Evolutionary conservation across 1,139 yeast genomes (phyloP), one percentile per base, ranked within the genome.

Genomic region (Kodamaea arcana): DNA sequence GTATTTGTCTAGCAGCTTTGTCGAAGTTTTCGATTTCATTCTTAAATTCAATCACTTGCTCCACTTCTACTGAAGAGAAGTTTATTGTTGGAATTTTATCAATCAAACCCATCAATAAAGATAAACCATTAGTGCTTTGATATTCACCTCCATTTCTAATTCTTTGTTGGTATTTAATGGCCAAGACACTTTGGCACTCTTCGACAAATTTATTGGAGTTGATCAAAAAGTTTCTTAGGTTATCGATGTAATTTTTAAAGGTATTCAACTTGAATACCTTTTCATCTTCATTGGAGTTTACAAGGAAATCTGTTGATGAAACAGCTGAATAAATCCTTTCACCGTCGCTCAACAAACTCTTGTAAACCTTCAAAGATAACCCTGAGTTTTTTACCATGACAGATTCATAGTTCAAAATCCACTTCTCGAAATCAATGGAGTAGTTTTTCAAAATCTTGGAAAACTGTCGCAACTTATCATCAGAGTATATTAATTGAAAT

Each of bases 41-140:
- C 15, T 72, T 71, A 34, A 80, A 68, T 41, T 75, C 82, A 9
- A 70, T 43, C 7, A 83, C 56, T 45, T 74, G 80, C n/a, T 74
- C 80, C 39, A 78, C 66, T 50, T 83, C 92, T 1, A 77, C 68
- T 24, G 78, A 62, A 3, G 68, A 55, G 38, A 83, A 75, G 16
- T 74, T 70, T 34, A 81, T 50, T 0, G 53, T 47, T 1, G 79
- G 74, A 6, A 81, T 72, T 32, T 65, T 65, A 9, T 62, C 65
- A 6, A 81, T 52, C 16, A 83, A 48, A 3, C 52, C 33, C 18
- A 57, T 38, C 36, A 62, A 47, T 30, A 47, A 54, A 25, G 49
- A 50, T 32, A 57, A 46, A 8, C 53, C 51, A 22, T 35, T 50
- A 37, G 34, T 42, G 32, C 37, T 45, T 16, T 32, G 44, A 24